A percentile compares a stretch with the other conserved stretches of the same genome.
These are phyloP conservation scores for Capsella bursapastoris DNA, from an alignment of 345 rosid species.

Conservation along the genomic window DNA sequence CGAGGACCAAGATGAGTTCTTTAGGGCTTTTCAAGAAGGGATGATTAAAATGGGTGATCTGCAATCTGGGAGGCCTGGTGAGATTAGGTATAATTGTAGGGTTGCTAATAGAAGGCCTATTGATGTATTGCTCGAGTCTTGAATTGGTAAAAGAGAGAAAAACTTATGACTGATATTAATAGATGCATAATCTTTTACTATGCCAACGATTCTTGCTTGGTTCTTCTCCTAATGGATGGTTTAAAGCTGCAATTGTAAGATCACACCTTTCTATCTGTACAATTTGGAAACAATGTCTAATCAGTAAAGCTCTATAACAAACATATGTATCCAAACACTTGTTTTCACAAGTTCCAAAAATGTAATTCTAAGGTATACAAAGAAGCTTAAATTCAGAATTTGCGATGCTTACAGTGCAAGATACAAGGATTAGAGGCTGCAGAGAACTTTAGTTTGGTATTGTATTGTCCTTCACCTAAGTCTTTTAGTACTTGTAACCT, in stretches of 20 bases:
- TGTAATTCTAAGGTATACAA: background rate
- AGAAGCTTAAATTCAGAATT: background rate
- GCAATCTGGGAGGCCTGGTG: conserved; percentile 72
- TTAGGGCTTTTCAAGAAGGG: conserved; percentile 67
- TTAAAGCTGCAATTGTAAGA: conserved; percentile 2
- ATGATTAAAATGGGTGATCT: conserved; percentile 91
- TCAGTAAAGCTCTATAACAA: background rate
- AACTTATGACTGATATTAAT: background rate
- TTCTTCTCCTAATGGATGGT: background rate
- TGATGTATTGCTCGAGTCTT: conserved; percentile 26
- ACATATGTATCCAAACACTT: background rate
- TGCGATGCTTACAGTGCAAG: too few relatives aligned
- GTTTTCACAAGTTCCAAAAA: background rate
- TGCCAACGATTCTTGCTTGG: background rate
- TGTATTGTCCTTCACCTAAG: too few relatives aligned
- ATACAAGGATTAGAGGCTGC: too few relatives aligned
- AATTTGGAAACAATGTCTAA: background rate
- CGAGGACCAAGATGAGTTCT: conserved; percentile 57
- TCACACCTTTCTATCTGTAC: background rate
- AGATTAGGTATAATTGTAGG: conserved; percentile 72
- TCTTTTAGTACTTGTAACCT: too few relatives aligned
- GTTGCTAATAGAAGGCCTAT: conserved; percentile 54
- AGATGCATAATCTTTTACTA: background rate
- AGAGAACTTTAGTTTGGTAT: too few relatives aligned
- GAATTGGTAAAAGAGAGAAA: background rate